Evolutionary conservation across 805 yeast species (phyloP).

Genomic region (Kodamaea nitidulidarum): DNA sequence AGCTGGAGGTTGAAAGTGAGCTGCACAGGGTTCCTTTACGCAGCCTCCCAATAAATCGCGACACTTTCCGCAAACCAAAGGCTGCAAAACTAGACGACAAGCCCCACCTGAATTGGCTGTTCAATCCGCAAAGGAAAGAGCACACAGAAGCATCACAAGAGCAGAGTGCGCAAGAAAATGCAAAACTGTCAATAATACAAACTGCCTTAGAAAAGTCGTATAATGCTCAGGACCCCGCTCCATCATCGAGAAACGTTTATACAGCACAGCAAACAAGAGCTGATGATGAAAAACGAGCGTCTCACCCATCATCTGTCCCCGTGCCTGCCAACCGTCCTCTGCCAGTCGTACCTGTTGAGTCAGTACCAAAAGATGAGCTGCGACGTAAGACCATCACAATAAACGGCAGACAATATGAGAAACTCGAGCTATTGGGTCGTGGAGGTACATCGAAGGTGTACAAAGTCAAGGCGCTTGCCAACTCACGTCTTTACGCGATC

Average conservation of each 20-base stretch:
- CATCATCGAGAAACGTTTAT: no score
- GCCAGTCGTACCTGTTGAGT: not conserved
- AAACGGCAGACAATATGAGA: constrained; percentile 64
- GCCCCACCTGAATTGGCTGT: not conserved
- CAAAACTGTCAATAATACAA: no score
- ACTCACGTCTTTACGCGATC: constrained; percentile 65
- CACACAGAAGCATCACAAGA: no score
- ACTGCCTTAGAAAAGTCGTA: no score
- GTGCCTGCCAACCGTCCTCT: no score
- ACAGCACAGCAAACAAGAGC: no score
- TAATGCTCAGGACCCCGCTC: no score
- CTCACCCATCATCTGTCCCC: no score
- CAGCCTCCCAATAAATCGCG: constrained; percentile 15
- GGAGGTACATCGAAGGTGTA: constrained; percentile 94
- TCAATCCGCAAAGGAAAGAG: not conserved
- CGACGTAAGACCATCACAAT: constrained; percentile 29
- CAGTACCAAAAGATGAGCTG: constrained; percentile 13
- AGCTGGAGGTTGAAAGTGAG: not conserved
- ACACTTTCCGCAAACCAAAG: constrained; percentile 34
- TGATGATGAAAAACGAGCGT: no score
- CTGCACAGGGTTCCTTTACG: constrained; percentile 17
- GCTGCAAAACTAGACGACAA: not conserved
- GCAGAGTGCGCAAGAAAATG: no score
- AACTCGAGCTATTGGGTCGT: constrained; percentile 74
- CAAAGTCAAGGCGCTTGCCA: constrained; percentile 55